A percentile compares a stretch with the other conserved stretches of the same genome.
These are phyloP conservation scores for Alternaria sp. DNA, from an alignment of 2,329 filamentous ascomycete genomes.

Conservation along the genomic window DNA sequence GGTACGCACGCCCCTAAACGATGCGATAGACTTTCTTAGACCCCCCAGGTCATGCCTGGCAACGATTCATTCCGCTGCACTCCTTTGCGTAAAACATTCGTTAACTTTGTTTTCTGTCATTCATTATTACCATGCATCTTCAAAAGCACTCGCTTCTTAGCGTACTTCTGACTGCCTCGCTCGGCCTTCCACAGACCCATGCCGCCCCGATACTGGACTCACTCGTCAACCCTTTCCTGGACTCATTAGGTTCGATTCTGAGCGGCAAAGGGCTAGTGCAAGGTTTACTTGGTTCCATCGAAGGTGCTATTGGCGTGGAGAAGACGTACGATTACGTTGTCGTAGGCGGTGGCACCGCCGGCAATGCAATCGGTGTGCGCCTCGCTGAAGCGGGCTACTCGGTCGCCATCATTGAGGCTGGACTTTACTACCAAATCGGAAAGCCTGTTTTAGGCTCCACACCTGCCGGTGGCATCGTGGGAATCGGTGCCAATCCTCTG, in stretches of 20 bases:
- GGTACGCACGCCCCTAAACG: background rate
- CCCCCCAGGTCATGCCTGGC: background rate
- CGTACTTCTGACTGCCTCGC: background rate
- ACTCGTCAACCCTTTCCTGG: background rate
- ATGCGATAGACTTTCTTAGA: background rate
- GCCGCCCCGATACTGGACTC: background rate
- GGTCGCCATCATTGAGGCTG: constrained; percentile 11
- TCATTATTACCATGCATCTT: background rate
- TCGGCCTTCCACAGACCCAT: background rate
- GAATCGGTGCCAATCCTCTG: constrained; percentile 1
- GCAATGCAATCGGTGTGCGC: constrained; percentile 23
- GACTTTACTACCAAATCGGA: constrained; percentile 30
- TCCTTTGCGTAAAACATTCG: background rate
- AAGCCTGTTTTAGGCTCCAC: constrained; percentile 25
- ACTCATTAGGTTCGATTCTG: background rate
- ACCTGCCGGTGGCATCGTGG: constrained; percentile 2
- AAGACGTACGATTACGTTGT: constrained; percentile 33
- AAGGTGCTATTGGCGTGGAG: background rate
- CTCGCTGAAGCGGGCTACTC: constrained; percentile 24
- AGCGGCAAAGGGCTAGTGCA: background rate
- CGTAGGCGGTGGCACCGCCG: constrained; percentile 30
- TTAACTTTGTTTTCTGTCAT: background rate
- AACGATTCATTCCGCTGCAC: background rate
- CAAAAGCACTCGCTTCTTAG: background rate
- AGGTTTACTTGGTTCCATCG: background rate